Evolutionary conservation across 1,284 basidiomycete species (phyloP), one percentile per base, ranked within the genome.

Genomic region (Macrocystidia cucumis): DNA sequence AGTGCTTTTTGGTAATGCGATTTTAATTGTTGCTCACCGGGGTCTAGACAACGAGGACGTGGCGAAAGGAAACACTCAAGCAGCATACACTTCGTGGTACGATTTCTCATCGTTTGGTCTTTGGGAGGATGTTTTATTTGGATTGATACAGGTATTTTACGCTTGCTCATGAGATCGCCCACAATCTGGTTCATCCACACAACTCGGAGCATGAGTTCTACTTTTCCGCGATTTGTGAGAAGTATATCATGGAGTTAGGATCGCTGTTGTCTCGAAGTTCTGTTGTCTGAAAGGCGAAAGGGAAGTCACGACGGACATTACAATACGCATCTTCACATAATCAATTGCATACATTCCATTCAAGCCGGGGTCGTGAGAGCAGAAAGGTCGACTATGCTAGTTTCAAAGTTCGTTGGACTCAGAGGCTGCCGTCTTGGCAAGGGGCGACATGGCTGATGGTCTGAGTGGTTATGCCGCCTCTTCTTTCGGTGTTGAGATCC

Each of bases 201-300:
- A 86, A 87, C 47, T 81, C 84, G 3, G 84, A 88, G 52, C 91
- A 95, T 51, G 89, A 92, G 48, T 97, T 95, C 57, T 96, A 91
- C 57, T 93, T 96, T 51, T 90, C 89, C 20, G 80, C 85, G 4
- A 87, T 97, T 13, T 86, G 87, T 42, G 90, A 96, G 57, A 72
- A 64, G 26, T 62, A 70, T 43, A 44, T 75, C 16, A 43, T 60
- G 40, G 47, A 51, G 12, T 49, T 72, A 23, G 54, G 52, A 16
- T 26, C 33, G 16, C 42, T 56, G 29, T 21, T 56, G 23, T 45
- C 46, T 28, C 13, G 18, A 32, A 36, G 24, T 35, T 37, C 9
- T 22, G 34, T 2, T 32, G 11, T 35, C 28, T 25, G n/a, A n/a
- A n/a, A n/a, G n/a, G n/a, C n/a, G n/a, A n/a, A n/a, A n/a, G n/a